Evolutionary conservation across 1,284 basidiomycete genomes (phyloP), one percentile per base, ranked within the genome.

Genomic region (Leccinum proliferum): DNA sequence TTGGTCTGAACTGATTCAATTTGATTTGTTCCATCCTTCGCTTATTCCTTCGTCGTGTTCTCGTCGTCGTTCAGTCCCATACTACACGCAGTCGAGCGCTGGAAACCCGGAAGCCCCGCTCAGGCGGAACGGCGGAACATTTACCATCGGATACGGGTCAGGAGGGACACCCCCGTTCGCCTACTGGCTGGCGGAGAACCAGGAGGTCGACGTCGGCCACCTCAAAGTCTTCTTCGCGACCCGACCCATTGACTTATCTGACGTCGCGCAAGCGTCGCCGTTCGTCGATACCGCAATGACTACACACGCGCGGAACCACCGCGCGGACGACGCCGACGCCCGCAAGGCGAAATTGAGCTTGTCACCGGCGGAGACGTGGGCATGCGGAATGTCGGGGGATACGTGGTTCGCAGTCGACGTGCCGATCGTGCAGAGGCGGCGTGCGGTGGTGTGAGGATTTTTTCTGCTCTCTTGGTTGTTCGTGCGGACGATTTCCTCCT

Each of bases 41-140:
- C 21, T 21, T 21, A 21, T 50, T 50, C 18, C 25, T 39, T 52
- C 50, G 7, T 21, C 21, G 4, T 35, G 7, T 39, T 39, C n/a
- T 21, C 21, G 12, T 21, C 7, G 9, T 5, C 15, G 5, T 63
- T 4, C 56, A 70, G 69, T 32, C 0, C 52, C 60, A 8, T 71
- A 62, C 43, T 67, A 68, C 32, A 64, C 56, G 3, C 66, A 66
- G 14, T 3, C 62, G 2, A 63, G 37, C 15, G 35, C 35, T 25
- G 58, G 58, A 18, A 25, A 3, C 21, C 58, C 58, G 7, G 58
- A 59, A 25, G 46, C 48, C 14, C 48, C 58, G 3, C 48, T 59
- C 3, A 59, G 8, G 58, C 34, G 21, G 14, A n/a, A 59, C 8
- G 35, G 58, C 8, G 35, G 58, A 10, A 37, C 48, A 11, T 39